Evolutionary conservation across 2,329 filamentous ascomycete genomes (phyloP).

Genomic region (Aspergillus sergii): DNA sequence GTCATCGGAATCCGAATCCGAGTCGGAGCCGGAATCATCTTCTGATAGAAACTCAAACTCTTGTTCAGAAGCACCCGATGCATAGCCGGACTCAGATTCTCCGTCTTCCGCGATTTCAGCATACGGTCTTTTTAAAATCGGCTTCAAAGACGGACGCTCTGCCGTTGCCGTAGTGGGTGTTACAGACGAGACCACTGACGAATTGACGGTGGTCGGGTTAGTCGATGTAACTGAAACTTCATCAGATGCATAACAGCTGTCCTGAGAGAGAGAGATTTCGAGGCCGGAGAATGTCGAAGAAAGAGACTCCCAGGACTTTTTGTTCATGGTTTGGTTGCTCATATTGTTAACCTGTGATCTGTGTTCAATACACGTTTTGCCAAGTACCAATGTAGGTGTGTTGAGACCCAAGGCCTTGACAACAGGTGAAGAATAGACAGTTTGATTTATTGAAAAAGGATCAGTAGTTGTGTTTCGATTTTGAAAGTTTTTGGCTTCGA

Average conservation of each 20-base stretch:
- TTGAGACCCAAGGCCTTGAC: constrained; percentile 2
- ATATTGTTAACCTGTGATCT: constrained; percentile 24
- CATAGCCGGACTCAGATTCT: constrained; percentile 42
- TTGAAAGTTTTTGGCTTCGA: constrained; percentile 30
- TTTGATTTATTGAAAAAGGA: constrained; percentile 11
- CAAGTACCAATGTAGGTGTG: background rate
- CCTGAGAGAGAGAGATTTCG: constrained; percentile 41
- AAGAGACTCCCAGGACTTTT: constrained; percentile 41
- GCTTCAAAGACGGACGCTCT: constrained; percentile 32
- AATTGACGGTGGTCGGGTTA: constrained; percentile 25
- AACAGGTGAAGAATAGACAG: constrained; percentile 4
- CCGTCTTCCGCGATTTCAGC: constrained; percentile 28
- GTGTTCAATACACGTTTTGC: constrained; percentile 1
- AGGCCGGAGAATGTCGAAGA: constrained; percentile 39
- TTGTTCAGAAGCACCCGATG: constrained; percentile 35
- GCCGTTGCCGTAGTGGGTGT: constrained; percentile 23
- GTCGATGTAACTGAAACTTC: constrained; percentile 39
- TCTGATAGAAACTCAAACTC: constrained; percentile 17
- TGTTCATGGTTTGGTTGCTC: constrained; percentile 28
- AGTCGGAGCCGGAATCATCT: constrained; percentile 10
- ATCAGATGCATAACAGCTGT: constrained; percentile 44
- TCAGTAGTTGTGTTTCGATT: constrained; percentile 12
- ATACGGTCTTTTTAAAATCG: constrained; percentile 38
- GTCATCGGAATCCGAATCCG: constrained; percentile 29
- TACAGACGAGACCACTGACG: constrained; percentile 25